Percentiles rank a stretch among this genome's conserved stretches.
phyloP scores from a whole-genome alignment of 2,329 filamentous ascomycete genomes.

The Penicillium italicum region DNA sequence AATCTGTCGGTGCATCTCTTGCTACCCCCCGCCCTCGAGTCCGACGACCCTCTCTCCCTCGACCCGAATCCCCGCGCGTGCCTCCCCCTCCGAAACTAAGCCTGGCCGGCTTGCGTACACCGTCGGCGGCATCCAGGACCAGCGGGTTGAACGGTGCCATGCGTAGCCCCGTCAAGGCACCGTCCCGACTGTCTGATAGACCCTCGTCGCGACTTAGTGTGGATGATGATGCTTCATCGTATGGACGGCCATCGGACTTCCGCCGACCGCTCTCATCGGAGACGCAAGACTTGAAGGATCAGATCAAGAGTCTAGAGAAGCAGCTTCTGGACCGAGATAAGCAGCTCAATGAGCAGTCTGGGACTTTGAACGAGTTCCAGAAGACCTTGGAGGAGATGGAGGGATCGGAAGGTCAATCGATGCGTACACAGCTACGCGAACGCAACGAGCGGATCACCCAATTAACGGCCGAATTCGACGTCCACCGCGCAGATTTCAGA shows the following conservation, averaged over 20 bases:
- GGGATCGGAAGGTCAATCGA: slow-evolving; percentile 69
- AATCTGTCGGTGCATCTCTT: slow-evolving; percentile 72
- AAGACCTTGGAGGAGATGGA: slow-evolving; percentile 77
- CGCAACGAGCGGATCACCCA: slow-evolving; percentile 96
- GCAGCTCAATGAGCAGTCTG: slow-evolving; percentile 83
- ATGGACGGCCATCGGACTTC: slow-evolving; percentile 32
- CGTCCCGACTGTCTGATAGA: slow-evolving; percentile 38
- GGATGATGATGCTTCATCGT: slow-evolving; percentile 36
- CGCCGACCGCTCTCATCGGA: slow-evolving; percentile 28
- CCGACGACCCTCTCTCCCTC: slow-evolving; percentile 70
- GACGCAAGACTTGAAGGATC: slow-evolving; percentile 56
- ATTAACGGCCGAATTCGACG: slow-evolving; percentile 90
- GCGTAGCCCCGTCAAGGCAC: slow-evolving; percentile 39
- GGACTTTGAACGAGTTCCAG: slow-evolving; percentile 85
- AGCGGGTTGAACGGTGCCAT: slow-evolving; percentile 44
- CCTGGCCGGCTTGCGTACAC: slow-evolving; percentile 52
- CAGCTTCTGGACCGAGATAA: slow-evolving; percentile 80
- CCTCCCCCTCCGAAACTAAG: slow-evolving; percentile 55
- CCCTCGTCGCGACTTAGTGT: slow-evolving; percentile 40
- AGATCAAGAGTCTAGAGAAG: slow-evolving; percentile 67
- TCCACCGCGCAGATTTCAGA: slow-evolving; percentile 89
- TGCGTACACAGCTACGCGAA: slow-evolving; percentile 80
- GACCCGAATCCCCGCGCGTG: slow-evolving; percentile 77
- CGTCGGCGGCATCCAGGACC: slow-evolving; percentile 48
- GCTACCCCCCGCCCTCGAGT: slow-evolving; percentile 66